These are phyloP conservation scores for Aspergillus sp. DNA, from an alignment of 2,329 filamentous ascomycete species.

Conservation along the genomic window DNA sequence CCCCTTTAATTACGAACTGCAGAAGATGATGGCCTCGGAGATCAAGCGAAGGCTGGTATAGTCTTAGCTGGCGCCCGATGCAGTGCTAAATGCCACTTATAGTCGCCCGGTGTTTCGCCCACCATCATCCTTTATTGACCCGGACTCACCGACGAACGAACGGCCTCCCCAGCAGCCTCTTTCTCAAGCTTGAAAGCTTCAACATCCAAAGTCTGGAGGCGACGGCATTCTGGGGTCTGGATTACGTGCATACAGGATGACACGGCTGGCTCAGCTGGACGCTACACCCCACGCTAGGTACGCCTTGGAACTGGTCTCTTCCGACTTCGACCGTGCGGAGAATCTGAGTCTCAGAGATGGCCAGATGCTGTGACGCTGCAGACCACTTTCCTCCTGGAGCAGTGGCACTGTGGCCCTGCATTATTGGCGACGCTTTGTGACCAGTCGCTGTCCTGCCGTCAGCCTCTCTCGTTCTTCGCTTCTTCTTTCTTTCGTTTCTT, in stretches of 20 bases:
- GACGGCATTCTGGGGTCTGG: background rate
- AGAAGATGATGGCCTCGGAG: background rate
- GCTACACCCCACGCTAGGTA: slow-evolving; percentile 22
- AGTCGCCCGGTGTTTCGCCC: background rate
- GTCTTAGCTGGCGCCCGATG: background rate
- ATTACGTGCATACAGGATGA: slow-evolving; percentile 24
- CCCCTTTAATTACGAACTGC: slow-evolving; percentile 10
- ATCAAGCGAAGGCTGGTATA: background rate
- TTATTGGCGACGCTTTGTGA: slow-evolving; percentile 11
- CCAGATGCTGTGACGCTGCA: slow-evolving; percentile 17
- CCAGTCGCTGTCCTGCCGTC: slow-evolving; percentile 8
- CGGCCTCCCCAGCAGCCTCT: background rate
- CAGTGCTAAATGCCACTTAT: background rate
- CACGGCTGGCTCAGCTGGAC: slow-evolving; percentile 25
- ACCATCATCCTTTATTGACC: background rate
- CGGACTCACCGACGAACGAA: background rate
- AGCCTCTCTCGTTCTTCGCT: background rate
- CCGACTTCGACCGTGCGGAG: slow-evolving; percentile 8
- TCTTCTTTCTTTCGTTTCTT: background rate
- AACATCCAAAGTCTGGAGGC: background rate
- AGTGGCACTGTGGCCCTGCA: slow-evolving; percentile 13
- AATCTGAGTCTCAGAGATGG: slow-evolving; percentile 14
- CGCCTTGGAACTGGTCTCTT: slow-evolving; percentile 6
- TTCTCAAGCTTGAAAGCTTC: background rate
- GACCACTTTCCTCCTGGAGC: slow-evolving; percentile 13